Evolutionary conservation across 345 rosid species (phyloP), one percentile per base, ranked within the genome.

Genomic region (Hibiscus mutabilis): DNA sequence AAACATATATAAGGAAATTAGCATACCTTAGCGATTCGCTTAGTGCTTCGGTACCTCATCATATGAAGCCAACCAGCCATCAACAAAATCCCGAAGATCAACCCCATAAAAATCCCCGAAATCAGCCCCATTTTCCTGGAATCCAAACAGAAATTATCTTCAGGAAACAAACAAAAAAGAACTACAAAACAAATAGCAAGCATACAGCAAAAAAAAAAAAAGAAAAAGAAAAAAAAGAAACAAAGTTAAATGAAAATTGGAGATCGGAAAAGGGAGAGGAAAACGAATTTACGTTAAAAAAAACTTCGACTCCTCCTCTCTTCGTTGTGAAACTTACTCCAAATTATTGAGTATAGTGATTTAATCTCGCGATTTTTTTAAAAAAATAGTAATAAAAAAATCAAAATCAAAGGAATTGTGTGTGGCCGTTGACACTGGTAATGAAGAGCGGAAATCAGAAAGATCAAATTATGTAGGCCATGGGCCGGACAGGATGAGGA

Each of bases 11-110:
- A 10, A 12, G 24, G 55, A 70, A 56, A 65, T 0, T 6, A 19
- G 33, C 66, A 68, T 66, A 91, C 99, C 92, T 92, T 96, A 0
- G 97, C 88, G 70, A 89, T 73, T 78, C 99, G 87, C 81, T 92
- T 91, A 62, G 86, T 75, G 77, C 91, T 78, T 31, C 99, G 91
- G 73, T 91, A 91, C 71, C 79, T 80, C 95, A 92, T 96, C 97
- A 92, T 92, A 72, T 84, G 93, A 75, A 84, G 80, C 99, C 98
- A 96, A 11, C 91, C 98, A 52, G 96, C 99, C 97, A 96, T 89
- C 68, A 96, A 60, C 62, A 86, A 89, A 73, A 96, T 84, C 69
- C 99, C 99, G 76, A 91, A 84, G 80, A 85, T 65, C 75, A 84
- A 76, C 79, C 99, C 99, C 79, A 92, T 73, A 52, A 96, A 70